Percentiles rank a stretch among this genome's conserved stretches.
These are phyloP conservation scores for Hyaloperonospora arabidopsidis DNA, from an alignment of 352 stramenopile genomes.

Conservation along the genomic window DNA sequence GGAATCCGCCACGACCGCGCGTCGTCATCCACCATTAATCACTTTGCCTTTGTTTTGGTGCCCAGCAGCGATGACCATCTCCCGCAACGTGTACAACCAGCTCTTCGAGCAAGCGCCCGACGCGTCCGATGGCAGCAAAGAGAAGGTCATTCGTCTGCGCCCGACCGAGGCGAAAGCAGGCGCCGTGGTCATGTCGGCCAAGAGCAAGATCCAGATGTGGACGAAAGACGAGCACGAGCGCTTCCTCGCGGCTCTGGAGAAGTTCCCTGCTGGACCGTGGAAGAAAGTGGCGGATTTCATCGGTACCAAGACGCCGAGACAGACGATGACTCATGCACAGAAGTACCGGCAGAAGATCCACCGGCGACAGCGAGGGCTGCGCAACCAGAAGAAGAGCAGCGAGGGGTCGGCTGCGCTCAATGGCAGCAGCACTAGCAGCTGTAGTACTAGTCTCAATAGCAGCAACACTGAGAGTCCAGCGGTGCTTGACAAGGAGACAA, in stretches of 20 bases:
- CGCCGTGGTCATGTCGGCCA: constrained; percentile 67
- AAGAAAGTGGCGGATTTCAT: constrained; percentile 83
- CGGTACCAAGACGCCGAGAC: constrained; percentile 82
- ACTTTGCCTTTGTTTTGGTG: constrained; percentile 12
- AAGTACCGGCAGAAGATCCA: constrained; percentile 83
- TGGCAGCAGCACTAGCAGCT: not conserved
- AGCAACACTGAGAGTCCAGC: constrained; percentile 10
- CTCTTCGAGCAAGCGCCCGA: constrained; percentile 58
- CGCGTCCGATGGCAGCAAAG: constrained; percentile 23
- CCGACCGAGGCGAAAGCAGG: constrained; percentile 75
- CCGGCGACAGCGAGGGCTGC: constrained; percentile 56
- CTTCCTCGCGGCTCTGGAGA: constrained; percentile 77
- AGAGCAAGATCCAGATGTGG: constrained; percentile 84
- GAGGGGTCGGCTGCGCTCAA: no score
- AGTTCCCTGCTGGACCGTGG: constrained; percentile 78
- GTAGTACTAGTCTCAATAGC: not conserved
- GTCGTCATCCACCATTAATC: constrained; percentile 23
- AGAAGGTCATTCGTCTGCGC: constrained; percentile 67
- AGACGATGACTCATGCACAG: constrained; percentile 88
- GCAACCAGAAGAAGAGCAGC: constrained; percentile 63
- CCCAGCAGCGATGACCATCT: constrained; percentile 70
- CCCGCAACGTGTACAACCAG: constrained; percentile 76
- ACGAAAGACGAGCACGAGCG: constrained; percentile 81
- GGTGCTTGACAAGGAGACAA: constrained; percentile 22
- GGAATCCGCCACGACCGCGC: constrained; percentile 1